Evolutionary conservation across 768 basidiomycete genomes (phyloP), one percentile per base, ranked within the genome.

Genomic region (Xerocomus spinulosus): DNA sequence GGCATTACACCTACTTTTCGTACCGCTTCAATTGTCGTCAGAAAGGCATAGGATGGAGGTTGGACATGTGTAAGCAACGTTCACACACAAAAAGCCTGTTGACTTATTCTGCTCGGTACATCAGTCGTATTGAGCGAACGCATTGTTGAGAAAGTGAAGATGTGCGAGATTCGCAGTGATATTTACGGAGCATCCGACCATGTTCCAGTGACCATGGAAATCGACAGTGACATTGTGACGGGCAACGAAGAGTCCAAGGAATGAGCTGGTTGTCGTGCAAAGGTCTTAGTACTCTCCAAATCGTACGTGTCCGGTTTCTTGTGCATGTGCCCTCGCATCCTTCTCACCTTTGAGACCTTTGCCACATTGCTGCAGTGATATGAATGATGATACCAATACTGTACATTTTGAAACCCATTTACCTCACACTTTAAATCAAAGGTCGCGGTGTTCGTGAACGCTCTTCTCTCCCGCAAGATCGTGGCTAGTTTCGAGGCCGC

Each of bases 341-440:
- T 93, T 97, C 72, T 98, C 94, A 28, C 95, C 95, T 57, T 86
- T 94, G 54, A 98, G 69, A 0, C 90, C 92, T 57, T 82, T 74
- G 15, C 85, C 81, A 59, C 94, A 98, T 42, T 85, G 73, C 82
- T 92, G 37, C 44, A 48, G 48, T 34, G 39, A 26, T 21, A n/a
- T 44, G 30, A 48, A 50, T 29, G 45, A 43, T 9, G 26, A 46
- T 44, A 46, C 52, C 33, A 39, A 10, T 43, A 39, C 13, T 44
- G 21, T 42, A 38, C 26, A 42, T 49, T 20, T 35, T 20, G 15
- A 17, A 33, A 6, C 18, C 25, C n/a, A 21, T 77, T 59, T 63
- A 87, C 87, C 73, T 92, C 82, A 64, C 92, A 95, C 59, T 84
- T 86, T 37, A 97, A 67, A 67, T 92, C 89, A 63, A 97, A 97